Evolutionary conservation across 257 asterid genomes (phyloP).

Genomic region (Solanum etuberosum): DNA sequence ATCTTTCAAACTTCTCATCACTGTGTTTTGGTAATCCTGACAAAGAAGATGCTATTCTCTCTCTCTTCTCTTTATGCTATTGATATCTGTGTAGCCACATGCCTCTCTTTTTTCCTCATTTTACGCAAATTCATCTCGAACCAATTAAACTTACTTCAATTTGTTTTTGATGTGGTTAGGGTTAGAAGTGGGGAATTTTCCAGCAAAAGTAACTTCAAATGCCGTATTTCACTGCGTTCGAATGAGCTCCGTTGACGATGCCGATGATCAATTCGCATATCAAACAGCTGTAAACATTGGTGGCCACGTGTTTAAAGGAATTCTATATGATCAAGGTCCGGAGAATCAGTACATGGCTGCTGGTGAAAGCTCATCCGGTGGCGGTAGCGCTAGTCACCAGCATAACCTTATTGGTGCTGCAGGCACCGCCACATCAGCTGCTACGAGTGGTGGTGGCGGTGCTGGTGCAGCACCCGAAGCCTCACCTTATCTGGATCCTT

Average conservation of each 20-base stretch:
- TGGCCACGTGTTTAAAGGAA: constrained; percentile 88
- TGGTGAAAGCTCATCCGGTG: constrained; percentile 66
- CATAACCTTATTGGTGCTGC: constrained; percentile 40
- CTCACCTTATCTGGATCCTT: constrained; percentile 45
- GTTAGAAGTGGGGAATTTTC: constrained; percentile 75
- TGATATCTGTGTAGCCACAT: constrained; percentile 11
- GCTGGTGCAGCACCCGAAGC: constrained; percentile 1
- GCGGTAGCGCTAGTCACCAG: constrained; percentile 62
- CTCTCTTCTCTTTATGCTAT: not conserved
- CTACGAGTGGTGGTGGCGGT: constrained; percentile 13
- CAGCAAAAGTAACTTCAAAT: constrained; percentile 61
- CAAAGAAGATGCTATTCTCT: constrained; percentile 22
- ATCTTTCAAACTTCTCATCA: constrained; percentile 10
- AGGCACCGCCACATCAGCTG: constrained; percentile 20
- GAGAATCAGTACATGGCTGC: constrained; percentile 61
- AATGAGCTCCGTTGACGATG: constrained; percentile 66
- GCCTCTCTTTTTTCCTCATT: not conserved
- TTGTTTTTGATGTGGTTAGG: constrained; percentile 27
- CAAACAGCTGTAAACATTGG: constrained; percentile 88
- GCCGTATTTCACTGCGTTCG: constrained; percentile 81
- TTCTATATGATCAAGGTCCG: constrained; percentile 78
- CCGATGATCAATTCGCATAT: constrained; percentile 69
- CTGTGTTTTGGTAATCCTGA: constrained; percentile 42
- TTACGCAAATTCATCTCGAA: not conserved
- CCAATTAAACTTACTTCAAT: not conserved